Evolutionary conservation across 805 yeast genomes (phyloP), one percentile per base, ranked within the genome.

Genomic region (Barnettozyma salicaria): DNA sequence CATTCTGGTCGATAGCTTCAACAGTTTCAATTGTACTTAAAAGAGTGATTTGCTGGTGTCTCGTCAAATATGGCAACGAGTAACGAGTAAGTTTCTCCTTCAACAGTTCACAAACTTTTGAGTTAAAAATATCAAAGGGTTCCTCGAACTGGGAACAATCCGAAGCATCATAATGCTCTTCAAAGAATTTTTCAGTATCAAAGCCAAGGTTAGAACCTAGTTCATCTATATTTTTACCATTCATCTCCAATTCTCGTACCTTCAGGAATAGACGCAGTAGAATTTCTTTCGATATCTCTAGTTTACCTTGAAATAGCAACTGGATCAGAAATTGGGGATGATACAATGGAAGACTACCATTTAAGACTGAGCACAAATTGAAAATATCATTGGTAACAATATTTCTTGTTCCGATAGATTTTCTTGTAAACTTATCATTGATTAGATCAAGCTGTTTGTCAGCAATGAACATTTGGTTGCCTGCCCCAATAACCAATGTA

Each of bases 271-370:
- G 59, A 17, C 65, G 59, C 10, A 72, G 60, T 14, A 90, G 51
- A 1, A 89, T 66, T 26, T 67, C 69, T 42, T 75, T 69, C 2
- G 77, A 89, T 3, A 76, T 52, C 9, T 63, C 60, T 11, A 72
- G 45, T 43, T 80, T 77, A 19, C 78, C 80, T 46, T 76, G 71
- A 49, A 81, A 78, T 14, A 89, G 56, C 5, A 79, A 64, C 56
- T 89, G 96, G 30, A 87, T 78, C 32, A 89, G 58, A 36, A 86
- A 71, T 56, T 88, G 96, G 0, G 97, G 97, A 52, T 90, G 97
- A 49, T 85, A 89, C 1, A 87, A 61, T 0, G 97, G 96, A 12
- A 90, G 58, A 0, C 94, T 92, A 22, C 97, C 97, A 60, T 89
- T 89, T 38, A 89, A 61, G 5, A 88, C 79, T 12, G 85, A 65